A percentile compares a stretch with the other conserved stretches of the same genome.
These are phyloP conservation scores for Funneliformis geosporum DNA, from an alignment of 192 early-diverging fungal species.

Conservation along the genomic window DNA sequence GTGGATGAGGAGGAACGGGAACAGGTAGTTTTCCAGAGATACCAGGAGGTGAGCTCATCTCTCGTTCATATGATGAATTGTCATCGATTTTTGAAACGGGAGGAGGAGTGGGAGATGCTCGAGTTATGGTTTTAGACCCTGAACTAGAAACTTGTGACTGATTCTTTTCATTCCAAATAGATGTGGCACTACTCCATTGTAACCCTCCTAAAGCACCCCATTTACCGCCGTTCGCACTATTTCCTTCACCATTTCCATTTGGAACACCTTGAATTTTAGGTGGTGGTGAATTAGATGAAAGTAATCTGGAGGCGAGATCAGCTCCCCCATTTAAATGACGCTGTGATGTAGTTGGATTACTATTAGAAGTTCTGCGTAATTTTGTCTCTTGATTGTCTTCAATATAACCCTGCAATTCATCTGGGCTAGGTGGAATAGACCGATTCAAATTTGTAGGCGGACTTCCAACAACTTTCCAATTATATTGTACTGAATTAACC, in stretches of 20 bases:
- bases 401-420: slow-evolving; percentile 20
- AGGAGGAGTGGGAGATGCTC: slow-evolving; percentile 31
- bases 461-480: slow-evolving; percentile 64
- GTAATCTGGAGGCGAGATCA: slow-evolving; percentile 23
- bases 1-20: slow-evolving; percentile 47
- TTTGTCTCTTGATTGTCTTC: slow-evolving; percentile 23
- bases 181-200: slow-evolving; percentile 48
- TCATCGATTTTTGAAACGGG: slow-evolving; percentile 28
- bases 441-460: slow-evolving; percentile 51
- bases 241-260: slow-evolving; percentile 27
- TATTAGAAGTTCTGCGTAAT: slow-evolving; percentile 17
- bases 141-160: slow-evolving; percentile 32
- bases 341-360: slow-evolving; percentile 9
- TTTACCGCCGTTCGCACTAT: slow-evolving; percentile 26
- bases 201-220: slow-evolving; percentile 57
- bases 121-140: slow-evolving; percentile 30
- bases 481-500: neutral
- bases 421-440: slow-evolving; percentile 41
- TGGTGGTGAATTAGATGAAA: slow-evolving; percentile 22
- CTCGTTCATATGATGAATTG: slow-evolving; percentile 35
- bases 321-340: slow-evolving; percentile 19
- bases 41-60: slow-evolving; percentile 47
- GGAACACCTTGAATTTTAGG: slow-evolving; percentile 8
- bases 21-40: slow-evolving; percentile 37
- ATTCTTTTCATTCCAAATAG: slow-evolving; percentile 45